These are phyloP conservation scores for Eucalyptus decipiens DNA, from an alignment of 345 rosid species.

Conservation along the genomic window DNA sequence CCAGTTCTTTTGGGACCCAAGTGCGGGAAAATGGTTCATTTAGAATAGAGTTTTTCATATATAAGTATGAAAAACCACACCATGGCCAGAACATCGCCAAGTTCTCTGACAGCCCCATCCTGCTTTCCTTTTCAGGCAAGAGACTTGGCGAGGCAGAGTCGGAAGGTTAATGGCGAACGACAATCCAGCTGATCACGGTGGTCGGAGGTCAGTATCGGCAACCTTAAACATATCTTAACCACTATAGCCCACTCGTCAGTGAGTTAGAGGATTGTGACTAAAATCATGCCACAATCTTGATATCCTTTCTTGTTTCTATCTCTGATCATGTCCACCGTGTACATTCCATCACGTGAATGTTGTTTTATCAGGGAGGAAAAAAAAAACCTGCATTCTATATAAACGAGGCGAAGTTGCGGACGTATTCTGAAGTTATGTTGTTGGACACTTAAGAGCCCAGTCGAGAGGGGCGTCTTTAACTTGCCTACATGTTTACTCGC, in stretches of 20 bases:
- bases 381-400: neutral
- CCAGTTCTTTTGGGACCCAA: neutral
- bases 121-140: neutral
- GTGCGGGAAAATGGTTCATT: neutral
- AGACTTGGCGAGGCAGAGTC: neutral
- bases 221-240: neutral
- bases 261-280: neutral
- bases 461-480: neutral
- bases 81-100: neutral
- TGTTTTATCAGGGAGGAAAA: neutral
- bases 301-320: neutral
- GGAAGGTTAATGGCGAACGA: neutral
- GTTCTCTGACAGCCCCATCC: neutral
- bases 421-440: neutral
- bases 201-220: neutral
- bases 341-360: neutral
- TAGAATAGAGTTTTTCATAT: neutral
- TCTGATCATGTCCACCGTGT: neutral
- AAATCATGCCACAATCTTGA: neutral
- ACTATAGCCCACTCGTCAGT: neutral
- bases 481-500: neutral
- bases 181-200: neutral
- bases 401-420: neutral
- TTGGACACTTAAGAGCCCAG: neutral
- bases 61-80: neutral